Base-by-base conservation (phyloP, 2,329 filamentous ascomycete genomes). In the Samsoniella hepiali region DNA sequence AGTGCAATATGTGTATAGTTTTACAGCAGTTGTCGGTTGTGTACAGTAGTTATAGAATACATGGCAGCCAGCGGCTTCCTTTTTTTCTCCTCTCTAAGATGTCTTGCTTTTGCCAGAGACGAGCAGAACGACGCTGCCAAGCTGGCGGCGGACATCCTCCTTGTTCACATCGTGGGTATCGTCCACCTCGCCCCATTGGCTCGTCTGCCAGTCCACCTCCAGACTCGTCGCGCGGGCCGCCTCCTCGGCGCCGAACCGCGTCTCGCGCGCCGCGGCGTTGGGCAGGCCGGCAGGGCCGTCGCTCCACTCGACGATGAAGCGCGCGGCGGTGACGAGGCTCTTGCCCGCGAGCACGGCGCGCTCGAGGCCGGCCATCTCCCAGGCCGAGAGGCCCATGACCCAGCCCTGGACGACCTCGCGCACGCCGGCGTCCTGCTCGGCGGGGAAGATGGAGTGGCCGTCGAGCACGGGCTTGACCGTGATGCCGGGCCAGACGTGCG, bases 131-230 rank as follows among this genome's bases (percentile, higher is more conserved):
- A 92, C 91, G 73, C 92, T 96, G 15, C 94, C 95, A 65, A 98
- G 78, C 78, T 98, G 95, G 71, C 94, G 84, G 72, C 87, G 85
- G 68, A 98, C 69, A 76, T 99, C 95, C 76, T 96, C 94, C 75
- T 88, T 91, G 71, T 96, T 90, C 1, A 99, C 95, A 80, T 99
- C 95, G 77, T 99, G 95, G 34, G 93, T 97, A 76, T 99, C 93
- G 75, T 99, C 95, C 1, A 99, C 95, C 80, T 97, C 93, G 9
- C 95, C 95, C 94, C 95, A 98, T 76, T 90, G 88, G 34, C 84
- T 80, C 1, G 89, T 96, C 83, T 99, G 95, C 89, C 92, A 97
- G 67, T 86, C 83, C 17, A 97, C 91, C 79, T 99, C 95, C 49
- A 96, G 75, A 70, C 85, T 97, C 6, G 89, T 88, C 15, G 90